Conservation (phyloP, 768 basidiomycete species). For the Sporobolomyces pararoseus region DNA sequence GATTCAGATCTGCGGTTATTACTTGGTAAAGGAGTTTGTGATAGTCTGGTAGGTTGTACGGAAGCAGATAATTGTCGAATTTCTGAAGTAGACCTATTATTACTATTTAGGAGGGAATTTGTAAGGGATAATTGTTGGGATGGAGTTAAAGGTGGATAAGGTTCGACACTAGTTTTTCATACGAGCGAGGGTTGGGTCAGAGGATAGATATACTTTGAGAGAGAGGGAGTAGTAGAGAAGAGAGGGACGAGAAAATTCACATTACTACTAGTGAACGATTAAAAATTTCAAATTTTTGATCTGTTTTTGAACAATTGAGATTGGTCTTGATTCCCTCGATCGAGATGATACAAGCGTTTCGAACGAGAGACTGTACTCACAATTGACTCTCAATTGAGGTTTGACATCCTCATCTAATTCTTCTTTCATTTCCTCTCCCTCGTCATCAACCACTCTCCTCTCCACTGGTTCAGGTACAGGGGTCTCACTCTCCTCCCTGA, state of each 20-base stretch:
- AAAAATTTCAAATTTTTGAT: slow-evolving; percentile 35
- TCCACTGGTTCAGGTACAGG: neutral
- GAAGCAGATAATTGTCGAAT: slow-evolving; percentile 29
- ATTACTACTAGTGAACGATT: slow-evolving; percentile 38
- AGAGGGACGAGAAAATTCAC: neutral
- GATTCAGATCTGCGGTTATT: no score
- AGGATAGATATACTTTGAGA: neutral
- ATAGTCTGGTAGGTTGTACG: slow-evolving; percentile 12
- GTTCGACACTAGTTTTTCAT: slow-evolving; percentile 42
- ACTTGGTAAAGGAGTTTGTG: no score
- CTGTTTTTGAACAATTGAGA: neutral
- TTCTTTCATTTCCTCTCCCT: slow-evolving; percentile 4
- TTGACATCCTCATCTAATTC: slow-evolving; percentile 26
- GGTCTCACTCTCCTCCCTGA: neutral
- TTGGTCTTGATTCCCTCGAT: neutral
- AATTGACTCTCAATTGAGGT: slow-evolving; percentile 28
- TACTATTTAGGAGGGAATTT: neutral
- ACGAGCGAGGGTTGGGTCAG: no score
- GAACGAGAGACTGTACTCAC: slow-evolving; percentile 3
- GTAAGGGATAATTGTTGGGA: no score
- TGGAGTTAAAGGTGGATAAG: slow-evolving; percentile 25
- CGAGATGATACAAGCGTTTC: neutral
- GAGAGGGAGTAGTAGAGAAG: neutral
- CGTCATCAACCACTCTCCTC: neutral
- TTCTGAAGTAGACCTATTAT: slow-evolving; percentile 10